These are phyloP conservation scores for Kodamaea laetipori DNA, from an alignment of 805 yeast species.

Conservation along the genomic window DNA sequence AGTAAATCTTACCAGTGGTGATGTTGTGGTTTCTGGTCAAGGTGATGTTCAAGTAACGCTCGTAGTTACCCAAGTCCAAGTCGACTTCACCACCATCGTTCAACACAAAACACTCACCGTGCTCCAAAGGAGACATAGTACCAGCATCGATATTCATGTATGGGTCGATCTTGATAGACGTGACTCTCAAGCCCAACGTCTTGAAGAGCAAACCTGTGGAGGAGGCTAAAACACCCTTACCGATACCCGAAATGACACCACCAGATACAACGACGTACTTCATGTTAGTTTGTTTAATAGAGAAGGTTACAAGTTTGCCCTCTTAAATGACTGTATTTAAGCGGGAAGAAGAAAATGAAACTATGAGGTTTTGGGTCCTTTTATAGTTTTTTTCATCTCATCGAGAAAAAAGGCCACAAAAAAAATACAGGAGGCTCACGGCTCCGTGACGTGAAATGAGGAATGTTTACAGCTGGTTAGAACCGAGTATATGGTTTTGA, in stretches of 20 bases:
- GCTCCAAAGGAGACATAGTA: conserved; percentile 98
- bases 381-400: conserved; percentile 14
- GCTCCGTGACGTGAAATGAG: no score
- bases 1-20: conserved; percentile 97
- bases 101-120: conserved; percentile 97
- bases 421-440: no score
- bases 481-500: no score
- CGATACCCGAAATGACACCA: conserved; percentile 99
- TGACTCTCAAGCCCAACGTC: conserved; percentile 91
- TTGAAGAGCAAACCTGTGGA: conserved; percentile 94
- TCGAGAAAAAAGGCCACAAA: conserved; percentile 8
- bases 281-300: conserved; percentile 48
- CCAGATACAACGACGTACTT: conserved; percentile 99
- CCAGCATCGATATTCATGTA: conserved; percentile 99
- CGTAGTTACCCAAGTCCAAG: conserved; percentile 96
- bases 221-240: conserved; percentile 97
- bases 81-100: conserved; percentile 99
- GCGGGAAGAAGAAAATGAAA: conserved; percentile 43
- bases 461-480: not conserved
- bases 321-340: conserved; percentile 43
- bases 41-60: conserved; percentile 91
- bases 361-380: conserved; percentile 15
- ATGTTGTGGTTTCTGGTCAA: conserved; percentile 93
- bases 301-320: conserved; percentile 31
- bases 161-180: conserved; percentile 98